A percentile compares a stretch with the other conserved stretches of the same genome.
phyloP scores from a whole-genome alignment of 2,329 filamentous ascomycete genomes.

The Venturia effusa region DNA sequence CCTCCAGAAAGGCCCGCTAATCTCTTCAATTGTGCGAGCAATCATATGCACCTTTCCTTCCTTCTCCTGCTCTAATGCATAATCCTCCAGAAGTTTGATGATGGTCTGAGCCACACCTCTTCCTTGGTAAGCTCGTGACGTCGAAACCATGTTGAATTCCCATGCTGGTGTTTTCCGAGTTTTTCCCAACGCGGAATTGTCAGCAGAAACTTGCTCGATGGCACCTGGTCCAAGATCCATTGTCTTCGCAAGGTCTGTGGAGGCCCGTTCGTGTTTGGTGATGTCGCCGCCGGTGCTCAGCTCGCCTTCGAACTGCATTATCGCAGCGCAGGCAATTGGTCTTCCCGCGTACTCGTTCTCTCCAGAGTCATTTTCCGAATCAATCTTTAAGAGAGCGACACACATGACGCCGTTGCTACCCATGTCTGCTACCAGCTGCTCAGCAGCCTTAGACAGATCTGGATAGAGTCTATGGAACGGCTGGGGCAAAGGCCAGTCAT shows the following conservation, averaged over 20 bases:
- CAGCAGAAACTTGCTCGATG: not conserved
- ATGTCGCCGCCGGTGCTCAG: not conserved
- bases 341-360: not conserved
- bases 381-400: not conserved
- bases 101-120: too few species aligned
- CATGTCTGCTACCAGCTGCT: not conserved
- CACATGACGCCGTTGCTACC: not conserved
- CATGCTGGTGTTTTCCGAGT: not conserved
- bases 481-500: not conserved
- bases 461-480: not conserved
- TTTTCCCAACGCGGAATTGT: not conserved
- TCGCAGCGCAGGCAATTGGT: not conserved
- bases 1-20: too few species aligned
- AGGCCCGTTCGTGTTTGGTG: not conserved
- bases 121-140: not conserved
- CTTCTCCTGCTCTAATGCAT: too few species aligned
- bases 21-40: too few species aligned
- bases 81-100: too few species aligned
- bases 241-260: not conserved
- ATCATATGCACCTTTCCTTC: too few species aligned
- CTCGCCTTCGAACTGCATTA: not conserved
- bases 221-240: not conserved
- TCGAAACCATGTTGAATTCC: not conserved
- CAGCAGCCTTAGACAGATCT: not conserved
- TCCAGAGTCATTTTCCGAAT: not conserved